A percentile compares a stretch with the other conserved stretches of the same genome.
Conservation (phyloP, 768 basidiomycete genomes). For the Mycena epipterygia region DNA sequence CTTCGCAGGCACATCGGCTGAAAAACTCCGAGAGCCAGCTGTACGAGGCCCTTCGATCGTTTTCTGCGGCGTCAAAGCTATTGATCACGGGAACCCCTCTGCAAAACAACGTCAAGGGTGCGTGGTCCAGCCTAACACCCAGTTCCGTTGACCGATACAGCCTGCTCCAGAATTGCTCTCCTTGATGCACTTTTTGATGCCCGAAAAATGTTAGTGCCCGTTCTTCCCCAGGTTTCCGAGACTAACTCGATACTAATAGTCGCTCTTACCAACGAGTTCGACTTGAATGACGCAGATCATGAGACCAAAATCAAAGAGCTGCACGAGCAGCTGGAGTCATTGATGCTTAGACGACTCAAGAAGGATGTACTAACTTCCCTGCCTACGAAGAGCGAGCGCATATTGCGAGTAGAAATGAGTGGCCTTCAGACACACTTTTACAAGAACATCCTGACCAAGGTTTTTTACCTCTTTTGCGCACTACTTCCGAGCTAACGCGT, state of each 20-base stretch:
- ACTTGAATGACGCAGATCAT: constrained; percentile 93
- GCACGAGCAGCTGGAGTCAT: constrained; percentile 90
- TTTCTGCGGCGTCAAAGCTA: constrained; percentile 91
- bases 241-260: constrained; percentile 61
- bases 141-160: constrained; percentile 25
- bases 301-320: constrained; percentile 96
- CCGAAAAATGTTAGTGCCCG: constrained; percentile 86
- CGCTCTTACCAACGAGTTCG: constrained; percentile 94
- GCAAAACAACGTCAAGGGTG: constrained; percentile 99
- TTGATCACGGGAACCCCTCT: constrained; percentile 98
- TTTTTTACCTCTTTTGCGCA: constrained; percentile 31
- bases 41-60: constrained; percentile 93
- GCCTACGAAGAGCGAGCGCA: constrained; percentile 98
- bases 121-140: constrained; percentile 33
- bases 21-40: constrained; percentile 99
- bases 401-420: constrained; percentile 97
- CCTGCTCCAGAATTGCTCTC: constrained; percentile 83
- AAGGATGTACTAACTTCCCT: constrained; percentile 95
- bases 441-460: constrained; percentile 97
- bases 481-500: constrained; percentile 12
- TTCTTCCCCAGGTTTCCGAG: neutral
- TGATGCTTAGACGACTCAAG: constrained; percentile 97
- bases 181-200: constrained; percentile 99
- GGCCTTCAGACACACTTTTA: constrained; percentile 97
- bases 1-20: constrained; percentile 87